These are phyloP conservation scores for Metarhizium anisopliae DNA, from an alignment of 2,329 filamentous ascomycete genomes.

Conservation along the genomic window DNA sequence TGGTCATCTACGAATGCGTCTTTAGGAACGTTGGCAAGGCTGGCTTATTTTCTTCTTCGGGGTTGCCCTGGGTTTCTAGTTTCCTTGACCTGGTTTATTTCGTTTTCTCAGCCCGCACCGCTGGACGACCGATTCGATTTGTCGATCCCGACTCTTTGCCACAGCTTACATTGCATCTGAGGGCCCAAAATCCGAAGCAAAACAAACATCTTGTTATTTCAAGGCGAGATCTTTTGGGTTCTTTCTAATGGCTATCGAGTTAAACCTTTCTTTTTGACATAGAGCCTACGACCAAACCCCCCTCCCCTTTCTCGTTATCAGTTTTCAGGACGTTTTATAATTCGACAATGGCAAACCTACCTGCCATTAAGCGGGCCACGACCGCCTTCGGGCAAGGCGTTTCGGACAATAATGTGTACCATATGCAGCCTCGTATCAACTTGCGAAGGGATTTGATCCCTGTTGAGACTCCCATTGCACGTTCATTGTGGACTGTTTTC, in stretches of 20 bases:
- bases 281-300: not conserved
- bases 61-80: not conserved
- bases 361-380: not conserved
- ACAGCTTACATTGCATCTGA: not conserved
- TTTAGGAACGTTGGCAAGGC: not conserved
- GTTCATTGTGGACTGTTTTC: conserved; percentile 8
- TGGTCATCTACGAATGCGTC: not conserved
- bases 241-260: conserved; percentile 14
- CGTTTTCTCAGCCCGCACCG: not conserved
- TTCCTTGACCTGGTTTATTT: not conserved
- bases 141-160: not conserved
- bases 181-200: not conserved
- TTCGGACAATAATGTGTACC: conserved; percentile 11
- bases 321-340: conserved; percentile 5
- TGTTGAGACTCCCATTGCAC: conserved; percentile 1
- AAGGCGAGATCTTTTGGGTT: not conserved
- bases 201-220: not conserved
- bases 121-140: not conserved
- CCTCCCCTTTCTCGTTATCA: not conserved
- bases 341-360: conserved; percentile 4
- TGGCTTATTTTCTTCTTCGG: not conserved
- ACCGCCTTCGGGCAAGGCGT: conserved; percentile 9
- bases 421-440: conserved; percentile 19
- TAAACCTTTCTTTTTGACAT: conserved; percentile 4
- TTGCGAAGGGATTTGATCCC: conserved; percentile 10